Base-by-base conservation (phyloP, 2,329 filamentous ascomycete species). In the Fusarium algeriense region DNA sequence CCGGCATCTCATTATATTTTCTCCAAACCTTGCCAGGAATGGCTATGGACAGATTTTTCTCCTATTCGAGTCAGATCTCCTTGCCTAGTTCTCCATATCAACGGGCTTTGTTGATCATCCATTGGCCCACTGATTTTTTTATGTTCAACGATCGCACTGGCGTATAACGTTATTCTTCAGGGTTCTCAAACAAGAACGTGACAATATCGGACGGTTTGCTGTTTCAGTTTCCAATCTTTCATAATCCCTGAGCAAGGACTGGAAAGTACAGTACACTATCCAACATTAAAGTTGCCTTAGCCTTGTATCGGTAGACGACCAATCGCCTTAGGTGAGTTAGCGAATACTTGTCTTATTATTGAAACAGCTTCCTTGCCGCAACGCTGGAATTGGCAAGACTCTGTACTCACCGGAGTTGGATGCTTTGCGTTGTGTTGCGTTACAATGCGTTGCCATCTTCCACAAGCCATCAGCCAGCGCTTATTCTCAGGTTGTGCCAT, bases 181-280 rank as follows among this genome's bases (percentile, higher is more conserved):
- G 50, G 40, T 52, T 55, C 40, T 41, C 20, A 59, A 34, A 30
- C 14, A 40, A 34, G 43, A 45, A 48, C 43, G 30, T 67, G 46
- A 34, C 45, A 57, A 41, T 35, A 67, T 68, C 49, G 53, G 49
- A 38, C 48, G 53, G 28, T 62, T 37, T 46, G 34, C 15, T 46
- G 52, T 70, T 70, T 67, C 61, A 67, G 46, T 57, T 58, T 55
- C 26, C 28, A 46, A 34, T n/a, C 44, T 49, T 35, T 60, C 49
- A 23, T 17, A 35, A 41, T n/a, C 14, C 26, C 45, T 46, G 19
- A 35, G n/a, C 49, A 41, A 48, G 44, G 38, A 20, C 23, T 54
- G 37, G 20, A 34, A 32, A n/a, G n/a, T 26, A 41, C 48, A n/a
- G n/a, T 26, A 41, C 48, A 45, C 40, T 48, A 20, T 19, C 60